These are phyloP conservation scores for Arachis hypogaea DNA, from an alignment of 306 rosid species.

Conservation along the genomic window DNA sequence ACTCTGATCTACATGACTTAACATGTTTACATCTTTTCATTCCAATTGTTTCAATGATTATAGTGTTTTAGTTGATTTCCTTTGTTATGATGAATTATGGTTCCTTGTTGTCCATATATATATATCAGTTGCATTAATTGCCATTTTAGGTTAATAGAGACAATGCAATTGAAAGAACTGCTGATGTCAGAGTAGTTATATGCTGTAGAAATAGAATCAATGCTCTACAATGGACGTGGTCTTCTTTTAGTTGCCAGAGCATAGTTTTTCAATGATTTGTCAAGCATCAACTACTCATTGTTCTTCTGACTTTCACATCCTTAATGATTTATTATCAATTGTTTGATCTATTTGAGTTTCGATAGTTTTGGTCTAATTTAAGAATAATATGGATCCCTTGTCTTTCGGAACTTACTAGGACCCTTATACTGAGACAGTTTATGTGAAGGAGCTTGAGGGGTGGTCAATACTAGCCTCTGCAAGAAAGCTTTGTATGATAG, in stretches of 20 bases:
- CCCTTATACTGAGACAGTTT: slow-evolving; percentile 2
- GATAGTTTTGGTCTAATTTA: slow-evolving; percentile 11
- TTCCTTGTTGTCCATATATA: slow-evolving; percentile 7
- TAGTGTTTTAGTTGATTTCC: slow-evolving; percentile 8
- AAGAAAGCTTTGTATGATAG: slow-evolving; percentile 18
- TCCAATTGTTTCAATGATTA: neutral
- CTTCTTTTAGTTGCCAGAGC: slow-evolving; percentile 12
- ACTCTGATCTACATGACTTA: neutral
- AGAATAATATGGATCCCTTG: slow-evolving; percentile 21
- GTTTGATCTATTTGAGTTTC: neutral
- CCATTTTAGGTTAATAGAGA: neutral
- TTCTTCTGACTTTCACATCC: neutral
- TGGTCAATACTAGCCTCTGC: neutral
- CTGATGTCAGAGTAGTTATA: slow-evolving; percentile 3
- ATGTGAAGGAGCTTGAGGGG: slow-evolving; percentile 13
- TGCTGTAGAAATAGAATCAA: slow-evolving; percentile 7
- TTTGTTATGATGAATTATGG: slow-evolving; percentile 5
- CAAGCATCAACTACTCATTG: neutral
- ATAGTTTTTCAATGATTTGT: slow-evolving; percentile 22
- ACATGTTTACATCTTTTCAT: neutral
- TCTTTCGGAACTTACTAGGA: neutral
- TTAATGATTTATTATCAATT: slow-evolving; percentile 5
- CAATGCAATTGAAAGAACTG: slow-evolving; percentile 17
- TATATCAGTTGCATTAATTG: neutral
- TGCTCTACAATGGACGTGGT: slow-evolving; percentile 29